Base-by-base conservation (phyloP, 139 green algal genomes). In the Desmodesmus armatus region DNA sequence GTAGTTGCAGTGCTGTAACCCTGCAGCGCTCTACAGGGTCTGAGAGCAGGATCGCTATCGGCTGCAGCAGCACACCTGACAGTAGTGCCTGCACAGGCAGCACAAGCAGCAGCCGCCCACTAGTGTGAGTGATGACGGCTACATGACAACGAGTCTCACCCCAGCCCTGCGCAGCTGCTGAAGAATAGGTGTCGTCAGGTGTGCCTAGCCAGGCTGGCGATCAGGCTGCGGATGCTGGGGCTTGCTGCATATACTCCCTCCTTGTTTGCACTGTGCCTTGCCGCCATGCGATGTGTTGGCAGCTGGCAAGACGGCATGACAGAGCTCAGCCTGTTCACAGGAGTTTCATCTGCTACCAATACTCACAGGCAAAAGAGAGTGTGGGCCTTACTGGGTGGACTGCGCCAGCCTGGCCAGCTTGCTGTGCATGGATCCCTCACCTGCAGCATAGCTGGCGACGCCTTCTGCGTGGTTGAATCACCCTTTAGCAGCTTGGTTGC, bases 21-120 rank as follows among this genome's bases (percentile, higher is more conserved):
- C 90, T 72, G 86, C 85, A 91, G 19, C 86, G 75, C 73, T 97
- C 94, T 21, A 90, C 82, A 0, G 85, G 70, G 80, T 97, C 94
- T 2, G 78, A 65, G 7, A 96, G 77, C 82, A 96, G 73, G 1
- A 27, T 47, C 0, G 91, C 62, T 17, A 95, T 66, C 1, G 93
- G 90, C 2, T 82, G 72, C 58, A 95, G 90, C 78, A 96, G 80
- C 15, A 87, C 88, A 17, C 89, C 90, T 21, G 67, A 85, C 13
- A 94, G 51, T 3, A 92, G 78, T 19, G 87, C 87, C 82, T 93
- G 90, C 69, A 92, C 79, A 33, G 91, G 73, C n/a, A n/a, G n/a
- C n/a, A 53, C 40, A 41, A 29, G 37, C 47, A 55, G 47, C 37
- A 75, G 39, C 35, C 29, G 13, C 17, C 35, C 66, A 75, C 11